A percentile compares a stretch with the other conserved stretches of the same genome.
Evolutionary conservation across 768 basidiomycete genomes (phyloP).

Genomic region (Grammothele lineata): DNA sequence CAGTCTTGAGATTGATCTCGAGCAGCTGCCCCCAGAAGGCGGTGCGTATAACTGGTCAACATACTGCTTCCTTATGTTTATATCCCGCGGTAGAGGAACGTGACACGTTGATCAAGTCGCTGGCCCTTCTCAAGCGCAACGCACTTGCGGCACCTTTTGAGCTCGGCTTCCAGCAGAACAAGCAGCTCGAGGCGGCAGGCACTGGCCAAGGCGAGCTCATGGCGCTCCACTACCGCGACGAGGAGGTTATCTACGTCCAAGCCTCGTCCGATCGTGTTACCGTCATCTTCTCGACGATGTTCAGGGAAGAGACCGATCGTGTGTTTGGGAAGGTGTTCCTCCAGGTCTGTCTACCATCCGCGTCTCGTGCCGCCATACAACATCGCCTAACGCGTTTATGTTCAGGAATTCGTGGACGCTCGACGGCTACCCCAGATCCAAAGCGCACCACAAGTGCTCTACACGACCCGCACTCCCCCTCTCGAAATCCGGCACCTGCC

Average conservation of each 20-base stretch:
- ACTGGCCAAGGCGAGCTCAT: slow-evolving; percentile 76
- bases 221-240: slow-evolving; percentile 91
- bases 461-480: slow-evolving; percentile 92
- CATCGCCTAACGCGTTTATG: neutral
- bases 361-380: slow-evolving; percentile 6
- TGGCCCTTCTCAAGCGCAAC: slow-evolving; percentile 87
- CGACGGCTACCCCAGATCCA: slow-evolving; percentile 88
- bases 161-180: slow-evolving; percentile 77
- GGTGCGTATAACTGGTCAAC: no score
- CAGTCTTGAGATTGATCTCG: slow-evolving; percentile 82
- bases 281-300: slow-evolving; percentile 95
- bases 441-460: slow-evolving; percentile 95
- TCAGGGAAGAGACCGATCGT: slow-evolving; percentile 95
- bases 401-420: slow-evolving; percentile 98
- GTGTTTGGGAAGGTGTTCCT: slow-evolving; percentile 98
- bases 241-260: slow-evolving; percentile 95
- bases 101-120: slow-evolving; percentile 71
- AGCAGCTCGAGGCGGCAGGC: slow-evolving; percentile 72
- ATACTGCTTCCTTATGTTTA: no score
- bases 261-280: slow-evolving; percentile 94
- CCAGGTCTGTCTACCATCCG: slow-evolving; percentile 54
- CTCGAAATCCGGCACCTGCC: slow-evolving; percentile 90
- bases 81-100: slow-evolving; percentile 60
- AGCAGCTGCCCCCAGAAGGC: slow-evolving; percentile 73
- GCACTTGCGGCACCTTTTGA: slow-evolving; percentile 95